phyloP scores from a whole-genome alignment of 495 filamentous ascomycete species.

The Aspergillus egyptiacus region DNA sequence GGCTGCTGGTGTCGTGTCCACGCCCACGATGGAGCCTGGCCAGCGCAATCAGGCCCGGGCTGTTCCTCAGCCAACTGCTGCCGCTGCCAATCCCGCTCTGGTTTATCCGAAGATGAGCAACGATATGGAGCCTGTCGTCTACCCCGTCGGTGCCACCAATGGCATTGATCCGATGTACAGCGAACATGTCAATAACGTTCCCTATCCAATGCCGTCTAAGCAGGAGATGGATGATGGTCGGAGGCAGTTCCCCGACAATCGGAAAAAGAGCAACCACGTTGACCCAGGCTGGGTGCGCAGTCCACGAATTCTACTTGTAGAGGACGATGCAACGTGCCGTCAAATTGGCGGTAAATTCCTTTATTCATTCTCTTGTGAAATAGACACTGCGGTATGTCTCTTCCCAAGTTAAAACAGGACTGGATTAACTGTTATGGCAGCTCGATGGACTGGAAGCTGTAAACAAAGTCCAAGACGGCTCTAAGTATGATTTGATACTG shows the following conservation, averaged over 20 bases:
- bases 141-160: constrained; percentile 81
- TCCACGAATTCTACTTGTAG: constrained; percentile 84
- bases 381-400: constrained; percentile 86
- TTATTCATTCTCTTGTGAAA: constrained; percentile 77
- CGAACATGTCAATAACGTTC: constrained; percentile 90
- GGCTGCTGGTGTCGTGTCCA: constrained; percentile 38
- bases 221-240: constrained; percentile 47
- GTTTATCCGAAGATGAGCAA: constrained; percentile 47
- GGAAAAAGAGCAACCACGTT: constrained; percentile 64
- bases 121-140: constrained; percentile 78
- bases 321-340: constrained; percentile 91
- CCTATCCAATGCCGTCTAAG: constrained; percentile 66
- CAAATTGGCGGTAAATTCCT: constrained; percentile 94
- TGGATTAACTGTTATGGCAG: constrained; percentile 37
- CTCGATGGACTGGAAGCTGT: constrained; percentile 89
- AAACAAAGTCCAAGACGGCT: constrained; percentile 76
- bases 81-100: constrained; percentile 45
- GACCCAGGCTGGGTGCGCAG: constrained; percentile 76
- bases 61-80: constrained; percentile 41
- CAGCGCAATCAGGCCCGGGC: constrained; percentile 30
- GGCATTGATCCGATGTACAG: constrained; percentile 94
- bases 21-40: constrained; percentile 38
- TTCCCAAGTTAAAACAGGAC: constrained; percentile 12
- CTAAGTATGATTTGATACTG: constrained; percentile 85
- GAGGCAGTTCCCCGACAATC: constrained; percentile 45